These are phyloP conservation scores for Lactifluus hygrophoroides DNA, from an alignment of 768 basidiomycete genomes.

Conservation along the genomic window DNA sequence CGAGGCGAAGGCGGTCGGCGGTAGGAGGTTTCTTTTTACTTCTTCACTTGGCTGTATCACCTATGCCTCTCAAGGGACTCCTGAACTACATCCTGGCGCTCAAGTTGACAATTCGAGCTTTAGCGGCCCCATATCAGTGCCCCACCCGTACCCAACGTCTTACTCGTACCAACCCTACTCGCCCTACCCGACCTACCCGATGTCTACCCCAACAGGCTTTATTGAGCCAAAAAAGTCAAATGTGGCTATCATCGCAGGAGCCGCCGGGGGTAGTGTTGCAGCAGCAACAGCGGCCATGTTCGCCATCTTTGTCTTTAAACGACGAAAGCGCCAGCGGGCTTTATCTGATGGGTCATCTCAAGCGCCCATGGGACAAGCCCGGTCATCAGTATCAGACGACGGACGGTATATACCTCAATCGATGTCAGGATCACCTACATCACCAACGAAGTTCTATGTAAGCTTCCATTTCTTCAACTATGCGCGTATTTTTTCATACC, in stretches of 20 bases:
- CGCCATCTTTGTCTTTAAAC: neutral
- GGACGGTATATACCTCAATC: too few species aligned
- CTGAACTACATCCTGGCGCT: neutral
- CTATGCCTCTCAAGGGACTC: neutral
- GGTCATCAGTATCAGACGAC: neutral
- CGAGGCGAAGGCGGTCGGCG: neutral
- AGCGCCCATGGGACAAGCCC: neutral
- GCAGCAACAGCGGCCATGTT: neutral
- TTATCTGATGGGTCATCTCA: neutral
- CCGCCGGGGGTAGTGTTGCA: neutral
- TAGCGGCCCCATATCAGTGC: too few species aligned
- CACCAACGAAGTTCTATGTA: conserved; percentile 8
- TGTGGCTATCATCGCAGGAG: neutral
- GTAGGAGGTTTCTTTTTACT: neutral
- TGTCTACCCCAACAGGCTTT: too few species aligned
- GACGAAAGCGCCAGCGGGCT: neutral
- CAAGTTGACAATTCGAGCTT: too few species aligned
- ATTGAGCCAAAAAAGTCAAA: neutral
- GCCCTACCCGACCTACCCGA: too few species aligned
- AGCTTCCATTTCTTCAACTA: neutral
- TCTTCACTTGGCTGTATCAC: neutral
- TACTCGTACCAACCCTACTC: too few species aligned
- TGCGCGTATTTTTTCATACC: neutral
- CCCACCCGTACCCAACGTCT: too few species aligned
- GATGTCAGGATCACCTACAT: neutral